phyloP scores from a whole-genome alignment of 495 filamentous ascomycete genomes.

The Extremus antarcticus region DNA sequence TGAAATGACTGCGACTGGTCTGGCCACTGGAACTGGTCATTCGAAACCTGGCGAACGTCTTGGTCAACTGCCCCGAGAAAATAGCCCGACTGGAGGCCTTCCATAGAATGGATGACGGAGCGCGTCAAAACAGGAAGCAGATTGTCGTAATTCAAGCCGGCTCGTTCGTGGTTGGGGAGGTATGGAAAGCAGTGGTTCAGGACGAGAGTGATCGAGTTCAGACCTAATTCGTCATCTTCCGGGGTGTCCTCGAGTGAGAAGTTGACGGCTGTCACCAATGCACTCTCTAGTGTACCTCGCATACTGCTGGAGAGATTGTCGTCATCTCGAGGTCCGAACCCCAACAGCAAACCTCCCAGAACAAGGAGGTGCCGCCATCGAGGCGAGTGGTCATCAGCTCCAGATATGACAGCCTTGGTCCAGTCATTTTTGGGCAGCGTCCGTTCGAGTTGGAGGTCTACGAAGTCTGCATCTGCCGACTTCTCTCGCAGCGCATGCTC shows the following conservation, averaged over 20 bases:
- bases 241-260: conserved; percentile 52
- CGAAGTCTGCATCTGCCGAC: conserved; percentile 4
- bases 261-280: conserved; percentile 69
- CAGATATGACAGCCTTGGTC: conserved; percentile 71
- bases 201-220: conserved; percentile 55
- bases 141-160: conserved; percentile 54
- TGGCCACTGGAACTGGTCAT: conserved; percentile 63
- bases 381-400: conserved; percentile 71
- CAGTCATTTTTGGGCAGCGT: conserved; percentile 52
- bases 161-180: conserved; percentile 48
- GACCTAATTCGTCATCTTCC: conserved; percentile 43
- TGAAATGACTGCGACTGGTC: conserved; percentile 42
- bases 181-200: conserved; percentile 70
- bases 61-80: conserved; percentile 68
- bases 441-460: conserved; percentile 8
- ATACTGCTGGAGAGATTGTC: conserved; percentile 50
- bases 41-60: conserved; percentile 53
- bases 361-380: conserved; percentile 82
- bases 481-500: conserved; percentile 32
- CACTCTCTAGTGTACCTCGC: conserved; percentile 61
- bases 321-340: conserved; percentile 60
- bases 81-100: conserved; percentile 74
- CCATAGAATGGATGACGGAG: conserved; percentile 53
- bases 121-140: conserved; percentile 61
- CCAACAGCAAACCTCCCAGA: conserved; percentile 70